Base-by-base conservation (phyloP, 768 basidiomycete species). In the Hysterangium stoloniferum region DNA sequence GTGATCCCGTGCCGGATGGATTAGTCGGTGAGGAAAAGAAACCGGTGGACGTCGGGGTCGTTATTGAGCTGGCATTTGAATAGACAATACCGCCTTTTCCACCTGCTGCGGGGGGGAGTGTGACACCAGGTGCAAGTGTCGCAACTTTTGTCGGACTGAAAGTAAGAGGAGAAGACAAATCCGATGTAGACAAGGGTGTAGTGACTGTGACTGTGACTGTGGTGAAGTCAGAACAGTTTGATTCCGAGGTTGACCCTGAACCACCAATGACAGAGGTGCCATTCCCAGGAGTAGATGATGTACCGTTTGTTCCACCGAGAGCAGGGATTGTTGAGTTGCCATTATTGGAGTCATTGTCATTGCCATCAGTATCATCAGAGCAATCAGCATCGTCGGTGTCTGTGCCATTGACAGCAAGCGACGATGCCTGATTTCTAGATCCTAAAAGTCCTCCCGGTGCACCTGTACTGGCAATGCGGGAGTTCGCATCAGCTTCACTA, bases 381-480 rank as follows among this genome's bases (percentile, higher is more conserved):
- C 36, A 40, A 20, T 37, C 41, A 19, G 36, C 48, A 42, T 55
- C 55, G 19, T 49, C 52, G 25, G 34, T 44, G 46, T 45, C 52
- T 13, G 20, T 32, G 28, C n/a, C 3, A 19, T n/a, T 19, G 44
- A 19, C 31, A 19, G 32, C 43, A 20, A 36, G 27, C 7, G 28
- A 20, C 9, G 45, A 12, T 11, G 5, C 15, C 4, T 9, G 8
- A 20, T 8, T 11, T 33, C 33, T 35, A 42, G 48, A 50, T 15
- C 62, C 64, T n/a, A 45, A 40, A 9, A 62, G 20, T n/a, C 64
- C 64, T 27, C 64, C 62, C 28, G 52, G 51, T 15, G 52, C 62
- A 9, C 64, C 64, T 0, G 62, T 60, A 12, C 40, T 44, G 3
- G 67, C 67, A 52, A 79, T 74, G 24, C 78, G 77, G 3, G 68